These are phyloP conservation scores for Chlamydomonas sphaeroides DNA, from an alignment of 139 green algal species.

Conservation along the genomic window DNA sequence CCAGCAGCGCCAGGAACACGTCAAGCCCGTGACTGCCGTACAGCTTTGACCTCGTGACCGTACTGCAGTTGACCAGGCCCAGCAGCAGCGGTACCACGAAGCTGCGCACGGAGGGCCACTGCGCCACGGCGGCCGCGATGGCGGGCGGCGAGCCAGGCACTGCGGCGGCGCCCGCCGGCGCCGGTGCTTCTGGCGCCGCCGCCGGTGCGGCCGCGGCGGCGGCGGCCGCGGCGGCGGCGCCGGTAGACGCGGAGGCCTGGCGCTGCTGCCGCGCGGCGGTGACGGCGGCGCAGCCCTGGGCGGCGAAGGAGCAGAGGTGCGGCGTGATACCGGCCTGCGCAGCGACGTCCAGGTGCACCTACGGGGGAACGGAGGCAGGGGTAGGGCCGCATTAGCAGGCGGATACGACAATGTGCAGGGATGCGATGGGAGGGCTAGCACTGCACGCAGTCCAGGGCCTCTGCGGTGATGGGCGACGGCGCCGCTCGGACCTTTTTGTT, in stretches of 20 bases:
- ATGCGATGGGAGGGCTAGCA: too few relatives aligned
- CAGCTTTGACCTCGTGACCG: conserved; percentile 65
- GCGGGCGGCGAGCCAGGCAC: background rate
- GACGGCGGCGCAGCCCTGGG: conserved; percentile 20
- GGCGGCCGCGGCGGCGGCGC: background rate
- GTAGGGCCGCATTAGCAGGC: too few relatives aligned
- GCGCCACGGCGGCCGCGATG: conserved; percentile 11
- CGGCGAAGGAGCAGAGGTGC: conserved; percentile 63
- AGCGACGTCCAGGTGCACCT: conserved; percentile 69
- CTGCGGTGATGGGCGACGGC: too few relatives aligned
- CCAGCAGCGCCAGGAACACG: conserved; percentile 77
- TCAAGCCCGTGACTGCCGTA: conserved; percentile 71
- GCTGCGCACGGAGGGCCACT: conserved; percentile 47
- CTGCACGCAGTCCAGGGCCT: too few relatives aligned
- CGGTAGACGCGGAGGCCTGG: background rate
- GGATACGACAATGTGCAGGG: too few relatives aligned
- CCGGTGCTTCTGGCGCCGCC: too few relatives aligned
- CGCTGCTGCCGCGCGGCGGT: background rate
- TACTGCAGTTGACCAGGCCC: conserved; percentile 67
- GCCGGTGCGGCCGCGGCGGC: background rate
- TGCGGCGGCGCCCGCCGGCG: background rate
- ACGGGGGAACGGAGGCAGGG: too few relatives aligned
- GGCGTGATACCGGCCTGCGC: conserved; percentile 65
- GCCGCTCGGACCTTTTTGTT: conserved; percentile 63
- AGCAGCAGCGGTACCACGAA: conserved; percentile 76